Conservation (phyloP, 1,284 basidiomycete genomes). For the Ustilago lituana region DNA sequence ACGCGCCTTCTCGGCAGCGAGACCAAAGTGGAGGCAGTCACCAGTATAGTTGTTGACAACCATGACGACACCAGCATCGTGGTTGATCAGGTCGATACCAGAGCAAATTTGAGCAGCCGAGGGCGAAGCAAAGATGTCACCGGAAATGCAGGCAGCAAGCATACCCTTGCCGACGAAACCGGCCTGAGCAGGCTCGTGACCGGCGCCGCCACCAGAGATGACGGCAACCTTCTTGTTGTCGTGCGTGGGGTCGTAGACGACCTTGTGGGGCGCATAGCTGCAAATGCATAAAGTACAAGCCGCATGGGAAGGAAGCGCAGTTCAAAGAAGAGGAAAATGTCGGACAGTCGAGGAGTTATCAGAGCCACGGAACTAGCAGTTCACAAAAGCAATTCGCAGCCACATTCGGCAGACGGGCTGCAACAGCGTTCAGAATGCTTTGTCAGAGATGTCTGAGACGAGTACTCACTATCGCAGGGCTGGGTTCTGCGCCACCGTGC, state of each 20-base stretch:
- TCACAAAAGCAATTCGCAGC: no score
- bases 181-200: constrained; percentile 69
- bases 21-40: constrained; percentile 71
- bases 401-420: no score
- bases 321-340: no score
- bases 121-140: constrained; percentile 72
- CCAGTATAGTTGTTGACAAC: constrained; percentile 70
- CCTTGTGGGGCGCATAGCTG: constrained; percentile 64
- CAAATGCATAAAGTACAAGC: not conserved
- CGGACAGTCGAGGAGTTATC: no score
- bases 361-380: no score
- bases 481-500: constrained; percentile 63
- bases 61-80: constrained; percentile 67
- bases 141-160: constrained; percentile 69
- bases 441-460: no score
- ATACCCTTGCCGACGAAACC: constrained; percentile 69
- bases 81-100: constrained; percentile 69
- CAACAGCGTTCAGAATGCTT: no score
- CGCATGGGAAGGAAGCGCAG: no score
- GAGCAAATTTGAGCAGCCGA: constrained; percentile 70
- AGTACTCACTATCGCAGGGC: constrained; percentile 61
- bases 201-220: constrained; percentile 69
- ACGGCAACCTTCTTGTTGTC: constrained; percentile 69
- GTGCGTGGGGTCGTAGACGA: constrained; percentile 63
- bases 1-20: constrained; percentile 66